These are phyloP conservation scores for Solanum dulcamara DNA, from an alignment of 257 asterid genomes.

Conservation along the genomic window DNA sequence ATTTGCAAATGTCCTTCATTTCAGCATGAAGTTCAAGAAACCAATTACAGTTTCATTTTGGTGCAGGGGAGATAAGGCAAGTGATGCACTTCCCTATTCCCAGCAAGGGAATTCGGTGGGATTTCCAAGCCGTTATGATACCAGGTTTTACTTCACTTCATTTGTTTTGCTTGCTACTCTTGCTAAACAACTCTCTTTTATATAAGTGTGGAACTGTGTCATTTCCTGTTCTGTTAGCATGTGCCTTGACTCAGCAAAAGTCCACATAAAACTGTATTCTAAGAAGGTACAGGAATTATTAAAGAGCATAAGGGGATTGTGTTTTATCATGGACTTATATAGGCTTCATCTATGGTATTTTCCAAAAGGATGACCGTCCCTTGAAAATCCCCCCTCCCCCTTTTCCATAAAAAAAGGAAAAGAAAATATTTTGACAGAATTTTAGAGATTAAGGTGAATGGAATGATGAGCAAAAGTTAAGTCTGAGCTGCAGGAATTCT, in stretches of 20 bases:
- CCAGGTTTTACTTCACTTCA: slow-evolving; percentile 37
- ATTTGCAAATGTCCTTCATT: neutral
- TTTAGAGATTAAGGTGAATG: neutral
- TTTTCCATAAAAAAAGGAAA: neutral
- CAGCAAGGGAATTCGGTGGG: slow-evolving; percentile 30
- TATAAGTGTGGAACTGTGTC: neutral
- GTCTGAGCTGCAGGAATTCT: neutral
- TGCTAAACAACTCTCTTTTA: neutral
- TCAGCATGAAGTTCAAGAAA: neutral
- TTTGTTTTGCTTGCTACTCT: neutral
- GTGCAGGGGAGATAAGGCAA: slow-evolving; percentile 48
- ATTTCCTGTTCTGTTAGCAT: neutral
- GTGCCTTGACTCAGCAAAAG: neutral
- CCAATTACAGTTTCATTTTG: neutral
- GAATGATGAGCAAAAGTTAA: neutral
- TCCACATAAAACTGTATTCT: neutral
- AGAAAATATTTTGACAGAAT: neutral
- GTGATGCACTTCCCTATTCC: slow-evolving; percentile 14
- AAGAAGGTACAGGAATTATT: neutral
- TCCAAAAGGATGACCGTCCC: neutral
- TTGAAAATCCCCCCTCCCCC: neutral
- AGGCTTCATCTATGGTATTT: neutral
- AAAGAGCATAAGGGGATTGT: neutral
- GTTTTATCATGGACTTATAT: neutral
- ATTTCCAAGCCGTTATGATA: slow-evolving; percentile 48